Conservation (phyloP, 2,329 filamentous ascomycete genomes). For the Metarhizium album region DNA sequence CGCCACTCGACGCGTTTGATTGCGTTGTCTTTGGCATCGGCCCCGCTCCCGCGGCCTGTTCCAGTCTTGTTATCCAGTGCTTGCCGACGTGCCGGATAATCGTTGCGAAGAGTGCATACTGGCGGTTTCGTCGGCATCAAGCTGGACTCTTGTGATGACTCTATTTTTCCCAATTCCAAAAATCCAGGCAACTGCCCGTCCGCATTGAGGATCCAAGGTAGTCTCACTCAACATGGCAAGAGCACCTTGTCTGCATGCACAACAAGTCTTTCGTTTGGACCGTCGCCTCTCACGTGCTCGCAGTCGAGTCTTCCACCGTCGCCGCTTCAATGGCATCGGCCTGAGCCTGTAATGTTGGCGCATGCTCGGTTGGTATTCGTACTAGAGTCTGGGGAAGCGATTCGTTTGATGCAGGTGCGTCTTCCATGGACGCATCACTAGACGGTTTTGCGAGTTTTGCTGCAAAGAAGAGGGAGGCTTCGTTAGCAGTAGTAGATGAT, state of each 20-base stretch:
- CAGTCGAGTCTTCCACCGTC: constrained; percentile 24
- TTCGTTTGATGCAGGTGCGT: constrained; percentile 26
- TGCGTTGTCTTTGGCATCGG: background rate
- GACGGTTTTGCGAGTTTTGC: constrained; percentile 59
- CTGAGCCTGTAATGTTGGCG: constrained; percentile 51
- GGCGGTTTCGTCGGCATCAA: background rate
- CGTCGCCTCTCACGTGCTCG: constrained; percentile 3
- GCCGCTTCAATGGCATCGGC: constrained; percentile 39
- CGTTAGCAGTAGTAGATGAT: background rate
- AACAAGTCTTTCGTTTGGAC: background rate
- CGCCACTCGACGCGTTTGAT: background rate
- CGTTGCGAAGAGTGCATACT: background rate
- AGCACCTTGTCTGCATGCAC: background rate
- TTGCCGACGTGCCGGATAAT: background rate
- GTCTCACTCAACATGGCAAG: background rate
- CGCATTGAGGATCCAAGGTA: background rate
- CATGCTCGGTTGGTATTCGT: constrained; percentile 73
- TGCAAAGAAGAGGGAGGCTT: constrained; percentile 20
- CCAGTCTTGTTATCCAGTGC: background rate
- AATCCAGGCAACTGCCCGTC: background rate
- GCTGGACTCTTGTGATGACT: background rate
- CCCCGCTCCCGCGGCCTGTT: background rate
- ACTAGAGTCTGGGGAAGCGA: constrained; percentile 71
- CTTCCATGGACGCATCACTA: constrained; percentile 21
- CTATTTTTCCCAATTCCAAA: background rate